Conservation (phyloP, 2,329 filamentous ascomycete genomes). For the Calonectria henricotiae region DNA sequence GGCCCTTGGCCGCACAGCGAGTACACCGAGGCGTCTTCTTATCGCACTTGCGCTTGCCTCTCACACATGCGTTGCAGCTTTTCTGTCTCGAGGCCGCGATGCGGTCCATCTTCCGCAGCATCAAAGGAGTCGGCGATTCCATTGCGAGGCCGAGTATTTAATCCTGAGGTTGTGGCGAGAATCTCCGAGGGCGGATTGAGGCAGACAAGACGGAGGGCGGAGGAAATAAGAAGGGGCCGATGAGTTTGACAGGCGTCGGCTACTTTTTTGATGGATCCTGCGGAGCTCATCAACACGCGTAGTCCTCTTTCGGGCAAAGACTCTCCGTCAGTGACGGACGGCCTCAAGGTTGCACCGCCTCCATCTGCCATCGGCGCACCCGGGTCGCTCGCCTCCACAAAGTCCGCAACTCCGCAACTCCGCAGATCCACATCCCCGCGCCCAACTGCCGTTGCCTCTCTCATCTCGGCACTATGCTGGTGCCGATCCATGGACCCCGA, state of each 20-base stretch:
- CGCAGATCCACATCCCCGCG: conserved; percentile 41
- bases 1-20: conserved; percentile 62
- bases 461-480: conserved; percentile 18
- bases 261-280: conserved; percentile 26
- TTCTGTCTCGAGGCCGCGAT: conserved; percentile 65
- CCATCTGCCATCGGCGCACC: conserved; percentile 19
- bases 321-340: conserved; percentile 30
- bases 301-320: not conserved
- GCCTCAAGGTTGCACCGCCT: conserved; percentile 42
- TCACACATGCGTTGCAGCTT: conserved; percentile 67
- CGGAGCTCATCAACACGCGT: conserved; percentile 1
- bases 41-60: conserved; percentile 66
- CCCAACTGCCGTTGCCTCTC: conserved; percentile 18
- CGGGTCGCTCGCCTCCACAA: conserved; percentile 37
- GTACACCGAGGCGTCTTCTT: conserved; percentile 63
- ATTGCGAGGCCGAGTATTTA: conserved; percentile 39
- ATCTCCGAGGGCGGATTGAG: conserved; percentile 18
- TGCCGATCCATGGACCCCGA: conserved; percentile 22
- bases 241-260: not conserved
- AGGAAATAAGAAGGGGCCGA: conserved; percentile 11
- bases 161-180: conserved; percentile 29
- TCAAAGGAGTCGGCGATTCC: conserved; percentile 51
- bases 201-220: conserved; percentile 15
- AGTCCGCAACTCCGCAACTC: conserved; percentile 56
- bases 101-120: conserved; percentile 53